A percentile compares a stretch with the other conserved stretches of the same genome.
phyloP scores from a whole-genome alignment of 2,329 filamentous ascomycete genomes.

The Cyclaneusma minus region DNA sequence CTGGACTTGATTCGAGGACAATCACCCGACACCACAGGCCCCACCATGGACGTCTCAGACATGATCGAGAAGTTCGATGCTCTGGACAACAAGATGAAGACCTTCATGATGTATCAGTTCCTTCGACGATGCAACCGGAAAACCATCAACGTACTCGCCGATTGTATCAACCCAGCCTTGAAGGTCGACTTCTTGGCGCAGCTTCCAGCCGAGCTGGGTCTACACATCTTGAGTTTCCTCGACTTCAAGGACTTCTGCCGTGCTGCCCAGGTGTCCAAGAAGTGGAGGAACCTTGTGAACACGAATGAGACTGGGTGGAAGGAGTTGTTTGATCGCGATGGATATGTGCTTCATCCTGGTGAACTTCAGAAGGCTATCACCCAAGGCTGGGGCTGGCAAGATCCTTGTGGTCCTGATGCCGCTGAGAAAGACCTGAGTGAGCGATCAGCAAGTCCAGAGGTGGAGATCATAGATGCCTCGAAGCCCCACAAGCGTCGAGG shows the following conservation, averaged over 20 bases:
- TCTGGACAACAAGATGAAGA: conserved; percentile 83
- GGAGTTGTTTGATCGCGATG: conserved; percentile 72
- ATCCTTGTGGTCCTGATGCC: conserved; percentile 58
- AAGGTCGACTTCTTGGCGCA: conserved; percentile 86
- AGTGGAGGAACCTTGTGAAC: conserved; percentile 83
- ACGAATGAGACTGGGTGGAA: conserved; percentile 95
- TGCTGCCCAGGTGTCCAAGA: conserved; percentile 84
- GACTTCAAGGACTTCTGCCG: conserved; percentile 75
- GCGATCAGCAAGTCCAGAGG: conserved; percentile 35
- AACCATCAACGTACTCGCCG: conserved; percentile 77
- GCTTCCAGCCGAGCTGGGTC: conserved; percentile 71
- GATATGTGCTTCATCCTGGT: conserved; percentile 61
- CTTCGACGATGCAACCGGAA: conserved; percentile 76
- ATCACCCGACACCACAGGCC: conserved; percentile 23
- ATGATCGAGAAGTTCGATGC: conserved; percentile 85
- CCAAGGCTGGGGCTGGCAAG: conserved; percentile 97
- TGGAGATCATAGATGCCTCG: conserved; percentile 25
- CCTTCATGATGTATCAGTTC: conserved; percentile 93
- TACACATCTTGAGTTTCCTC: conserved; percentile 78
- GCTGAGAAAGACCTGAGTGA: conserved; percentile 68
- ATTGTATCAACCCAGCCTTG: conserved; percentile 81
- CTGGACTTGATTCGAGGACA: conserved; percentile 22
- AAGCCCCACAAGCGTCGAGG: conserved; percentile 8
- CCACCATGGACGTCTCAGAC: conserved; percentile 62
- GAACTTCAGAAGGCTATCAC: conserved; percentile 75